Evolutionary conservation across 129 eudicot genomes (phyloP).

Genomic region (Daucus carota): DH1_v3.0 NC_030383.2:56350501-56351000

Average conservation of each 20-base stretch:
- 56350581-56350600: slow-evolving; percentile 81
- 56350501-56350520: slow-evolving; percentile 96
- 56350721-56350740: background rate
- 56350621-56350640: slow-evolving; percentile 78
- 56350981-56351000: background rate
- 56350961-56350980: background rate
- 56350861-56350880: background rate
- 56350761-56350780: background rate
- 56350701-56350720: background rate
- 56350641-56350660: slow-evolving; percentile 69
- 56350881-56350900: background rate
- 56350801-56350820: background rate
- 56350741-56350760: background rate
- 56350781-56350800: background rate
- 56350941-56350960: background rate
- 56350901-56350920: background rate
- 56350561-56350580: slow-evolving; percentile 50
- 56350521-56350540: slow-evolving; percentile 84
- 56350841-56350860: background rate
- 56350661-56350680: slow-evolving; percentile 23
- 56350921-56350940: slow-evolving; percentile 9
- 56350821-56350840: slow-evolving; percentile 4
- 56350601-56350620: slow-evolving; percentile 71
- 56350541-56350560: slow-evolving; percentile 97
- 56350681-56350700: slow-evolving; percentile 10